These are phyloP conservation scores for Mallotus repandus DNA, from an alignment of 441 rosid genomes.

Conservation along the genomic window DNA sequence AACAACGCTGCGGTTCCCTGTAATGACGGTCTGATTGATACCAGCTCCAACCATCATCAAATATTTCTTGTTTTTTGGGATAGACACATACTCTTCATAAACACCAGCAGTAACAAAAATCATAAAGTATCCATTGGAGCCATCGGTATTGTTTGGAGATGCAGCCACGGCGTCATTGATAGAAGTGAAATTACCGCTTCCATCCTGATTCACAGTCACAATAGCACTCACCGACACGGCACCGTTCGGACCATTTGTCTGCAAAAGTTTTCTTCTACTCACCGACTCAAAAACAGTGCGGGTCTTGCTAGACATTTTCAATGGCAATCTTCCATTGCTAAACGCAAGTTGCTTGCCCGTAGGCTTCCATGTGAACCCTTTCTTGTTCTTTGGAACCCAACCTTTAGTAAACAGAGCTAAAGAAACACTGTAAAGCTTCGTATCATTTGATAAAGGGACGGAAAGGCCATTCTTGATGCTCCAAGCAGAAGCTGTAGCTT, in stretches of 20 bases:
- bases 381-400: constrained; percentile 54
- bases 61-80: constrained; percentile 62
- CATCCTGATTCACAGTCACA: constrained; percentile 65
- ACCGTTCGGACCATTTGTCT: constrained; percentile 8
- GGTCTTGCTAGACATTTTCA: constrained; percentile 52
- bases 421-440: constrained; percentile 73
- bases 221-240: constrained; percentile 49
- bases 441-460: constrained; percentile 53
- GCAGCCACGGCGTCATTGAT: constrained; percentile 63
- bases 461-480: constrained; percentile 47
- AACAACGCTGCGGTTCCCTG: constrained; percentile 76
- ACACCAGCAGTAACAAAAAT: constrained; percentile 67
- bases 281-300: constrained; percentile 53
- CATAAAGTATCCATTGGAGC: constrained; percentile 63
- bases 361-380: constrained; percentile 27
- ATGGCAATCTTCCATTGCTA: constrained; percentile 46
- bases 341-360: constrained; percentile 29
- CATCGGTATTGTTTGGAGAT: constrained; percentile 71
- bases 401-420: constrained; percentile 69
- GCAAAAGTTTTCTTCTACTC: constrained; percentile 46
- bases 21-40: constrained; percentile 69
- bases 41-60: constrained; percentile 93
- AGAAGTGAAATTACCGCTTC: constrained; percentile 66
- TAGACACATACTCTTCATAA: constrained; percentile 70
- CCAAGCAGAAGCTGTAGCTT: constrained; percentile 47